Evolutionary conservation across 192 early-diverging fungal genomes (phyloP), one percentile per base, ranked within the genome.

Genomic region (Coemansia sp.): DNA sequence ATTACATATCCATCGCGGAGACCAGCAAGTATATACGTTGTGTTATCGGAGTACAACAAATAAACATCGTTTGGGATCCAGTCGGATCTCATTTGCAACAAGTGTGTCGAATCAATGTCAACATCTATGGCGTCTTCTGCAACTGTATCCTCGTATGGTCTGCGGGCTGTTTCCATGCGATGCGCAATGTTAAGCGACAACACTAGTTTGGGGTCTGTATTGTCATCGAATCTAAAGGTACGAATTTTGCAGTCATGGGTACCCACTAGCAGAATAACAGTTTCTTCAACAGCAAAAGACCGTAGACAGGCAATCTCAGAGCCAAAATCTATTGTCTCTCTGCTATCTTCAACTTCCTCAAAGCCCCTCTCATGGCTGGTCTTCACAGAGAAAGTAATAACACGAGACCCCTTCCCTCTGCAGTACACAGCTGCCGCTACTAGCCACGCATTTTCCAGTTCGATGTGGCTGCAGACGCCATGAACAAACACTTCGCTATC

Each of bases 61-160:
- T 59, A 80, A 0, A 65, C 64, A 18, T 80, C 77, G 54, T 66
- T 80, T 51, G 56, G 56, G 39, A 58, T 58, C 56, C 56, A 58
- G 39, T 58, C 32, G 5, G 56, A 58, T 6, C 22, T 21, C 4
- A 41, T 37, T 15, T 58, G 56, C 12, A 58, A 13, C 2, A 41
- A 21, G 4, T 58, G 7, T 36, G 26, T 22, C 12, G 41, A 19
- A n/a, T 40, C 39, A 40, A 16, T 49, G 58, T 65, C 63, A 56
- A 68, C 32, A 32, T 49, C 42, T 58, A 67, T 48, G n/a, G 49
- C 19, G 16, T 58, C 56, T 13, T 37, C 9, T 1, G 26, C 16
- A 5, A 9, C n/a, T 8, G 36, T 58, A 8, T 37, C 22, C 12
- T 21, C 41, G 40, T 32, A 9, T 41, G 63, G 6, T 18, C 40